These are phyloP conservation scores for Zychaea mexicana DNA, from an alignment of 371 early-diverging fungal species.

Conservation along the genomic window DNA sequence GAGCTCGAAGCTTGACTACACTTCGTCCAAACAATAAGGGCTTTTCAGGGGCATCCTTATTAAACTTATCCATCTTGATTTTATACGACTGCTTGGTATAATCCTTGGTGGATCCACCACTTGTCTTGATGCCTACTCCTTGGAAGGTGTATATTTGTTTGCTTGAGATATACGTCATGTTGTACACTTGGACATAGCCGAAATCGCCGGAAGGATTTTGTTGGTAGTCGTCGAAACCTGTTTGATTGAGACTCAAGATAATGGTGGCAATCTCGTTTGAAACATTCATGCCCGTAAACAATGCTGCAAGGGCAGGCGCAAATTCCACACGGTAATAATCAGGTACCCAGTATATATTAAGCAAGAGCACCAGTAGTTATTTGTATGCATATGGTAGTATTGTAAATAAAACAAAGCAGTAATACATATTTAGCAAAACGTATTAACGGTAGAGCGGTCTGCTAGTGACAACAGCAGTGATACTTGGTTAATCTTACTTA, in stretches of 20 bases:
- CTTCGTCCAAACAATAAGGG: conserved; percentile 36
- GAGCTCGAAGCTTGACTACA: conserved; percentile 47
- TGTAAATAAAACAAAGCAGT: no score
- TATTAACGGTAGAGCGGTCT: no score
- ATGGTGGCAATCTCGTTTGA: conserved; percentile 35
- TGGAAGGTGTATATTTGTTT: conserved; percentile 40
- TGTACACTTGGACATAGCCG: conserved; percentile 10
- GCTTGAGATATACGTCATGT: conserved; percentile 42
- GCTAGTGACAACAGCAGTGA: not conserved
- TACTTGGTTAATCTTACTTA: conserved; percentile 25
- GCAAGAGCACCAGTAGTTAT: no score
- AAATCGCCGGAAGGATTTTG: conserved; percentile 12
- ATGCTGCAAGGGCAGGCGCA: conserved; percentile 25
- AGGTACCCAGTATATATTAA: not conserved
- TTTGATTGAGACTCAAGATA: conserved; percentile 11
- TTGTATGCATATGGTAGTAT: not conserved
- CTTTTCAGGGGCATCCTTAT: conserved; percentile 6
- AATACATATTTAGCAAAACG: no score
- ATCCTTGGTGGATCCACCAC: conserved; percentile 51
- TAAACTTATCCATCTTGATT: conserved; percentile 41
- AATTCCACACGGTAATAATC: no score
- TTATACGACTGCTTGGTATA: conserved; percentile 53
- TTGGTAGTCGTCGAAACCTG: conserved; percentile 12
- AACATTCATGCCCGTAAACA: conserved; percentile 34
- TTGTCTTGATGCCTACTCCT: conserved; percentile 41